Percentiles rank a stretch among this genome's conserved stretches.
phyloP scores from a whole-genome alignment of 192 early-diverging fungal genomes.

The Chytriomyces confervae region DNA sequence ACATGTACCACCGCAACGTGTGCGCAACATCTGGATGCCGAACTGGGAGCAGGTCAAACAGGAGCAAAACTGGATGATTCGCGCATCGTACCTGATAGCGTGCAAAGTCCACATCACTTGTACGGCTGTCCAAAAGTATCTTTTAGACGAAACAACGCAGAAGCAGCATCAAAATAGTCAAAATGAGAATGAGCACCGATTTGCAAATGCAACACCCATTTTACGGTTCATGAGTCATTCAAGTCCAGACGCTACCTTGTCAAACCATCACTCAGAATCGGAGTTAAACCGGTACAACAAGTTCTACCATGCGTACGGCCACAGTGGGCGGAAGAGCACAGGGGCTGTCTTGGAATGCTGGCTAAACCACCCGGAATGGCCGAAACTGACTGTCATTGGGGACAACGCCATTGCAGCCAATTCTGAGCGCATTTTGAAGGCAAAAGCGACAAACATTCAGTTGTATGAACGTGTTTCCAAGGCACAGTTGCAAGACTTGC shows the following conservation, averaged over 20 bases:
- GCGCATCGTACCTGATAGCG: not conserved
- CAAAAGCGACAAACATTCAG: not conserved
- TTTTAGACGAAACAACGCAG: not conserved
- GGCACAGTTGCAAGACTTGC: not conserved
- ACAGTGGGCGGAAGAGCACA: conserved; percentile 12
- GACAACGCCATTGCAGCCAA: not conserved
- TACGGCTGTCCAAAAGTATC: not conserved
- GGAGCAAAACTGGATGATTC: not conserved
- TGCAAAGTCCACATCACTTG: conserved; percentile 22
- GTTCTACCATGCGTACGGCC: conserved; percentile 20
- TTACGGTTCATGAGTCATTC: conserved; percentile 28
- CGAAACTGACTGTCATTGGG: conserved; percentile 15
- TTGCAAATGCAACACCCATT: not conserved
- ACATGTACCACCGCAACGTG: not conserved
- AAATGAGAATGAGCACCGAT: not conserved
- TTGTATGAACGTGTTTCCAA: not conserved
- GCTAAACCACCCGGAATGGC: conserved; percentile 15
- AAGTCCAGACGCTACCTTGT: conserved; percentile 7
- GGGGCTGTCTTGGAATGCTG: conserved; percentile 18
- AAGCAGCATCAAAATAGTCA: not conserved
- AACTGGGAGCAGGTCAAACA: conserved; percentile 9
- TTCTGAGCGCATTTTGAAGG: not conserved
- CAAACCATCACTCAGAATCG: not conserved
- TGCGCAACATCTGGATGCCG: conserved; percentile 4
- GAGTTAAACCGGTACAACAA: conserved; percentile 5